phyloP scores from a whole-genome alignment of 306 rosid genomes.

The Parietaria judaica region DNA sequence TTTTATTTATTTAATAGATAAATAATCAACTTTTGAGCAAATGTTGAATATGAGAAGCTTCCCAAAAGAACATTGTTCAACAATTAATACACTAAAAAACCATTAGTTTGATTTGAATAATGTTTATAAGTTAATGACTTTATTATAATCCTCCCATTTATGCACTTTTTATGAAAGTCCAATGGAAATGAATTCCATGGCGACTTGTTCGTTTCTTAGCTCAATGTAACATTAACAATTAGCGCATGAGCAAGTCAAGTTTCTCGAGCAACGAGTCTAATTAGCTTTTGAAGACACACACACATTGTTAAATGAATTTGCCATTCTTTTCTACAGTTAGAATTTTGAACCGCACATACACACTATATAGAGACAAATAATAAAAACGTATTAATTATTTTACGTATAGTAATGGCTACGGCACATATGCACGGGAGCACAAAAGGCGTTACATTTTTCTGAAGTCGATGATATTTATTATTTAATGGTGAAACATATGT shows the following conservation, averaged over 20 bases:
- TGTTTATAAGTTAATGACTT: too few relatives aligned
- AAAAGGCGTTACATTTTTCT: conserved; percentile 24
- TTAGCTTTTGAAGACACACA: conserved; percentile 7
- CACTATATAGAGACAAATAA: conserved; percentile 22
- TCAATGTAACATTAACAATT: background rate
- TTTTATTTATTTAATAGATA: too few relatives aligned
- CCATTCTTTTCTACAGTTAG: conserved; percentile 25
- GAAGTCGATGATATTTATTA: conserved; percentile 18
- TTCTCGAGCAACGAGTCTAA: conserved; percentile 40
- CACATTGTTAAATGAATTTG: conserved; percentile 1
- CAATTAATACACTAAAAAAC: too few relatives aligned
- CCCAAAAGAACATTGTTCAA: too few relatives aligned
- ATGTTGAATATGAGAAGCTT: too few relatives aligned
- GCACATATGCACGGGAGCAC: conserved; percentile 45
- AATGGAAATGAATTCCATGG: background rate
- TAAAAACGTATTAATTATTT: conserved; percentile 20
- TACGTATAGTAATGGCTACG: conserved; percentile 23
- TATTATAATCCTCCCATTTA: too few relatives aligned
- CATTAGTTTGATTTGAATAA: too few relatives aligned
- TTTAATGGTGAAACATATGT: background rate
- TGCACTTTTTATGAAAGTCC: too few relatives aligned
- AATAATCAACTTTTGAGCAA: too few relatives aligned
- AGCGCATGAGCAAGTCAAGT: background rate
- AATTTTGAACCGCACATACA: conserved; percentile 41
- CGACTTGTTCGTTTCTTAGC: background rate